Conservation (phyloP, 129 eudicot genomes). For the Pseudognaphalium luteoalbum region DNA sequence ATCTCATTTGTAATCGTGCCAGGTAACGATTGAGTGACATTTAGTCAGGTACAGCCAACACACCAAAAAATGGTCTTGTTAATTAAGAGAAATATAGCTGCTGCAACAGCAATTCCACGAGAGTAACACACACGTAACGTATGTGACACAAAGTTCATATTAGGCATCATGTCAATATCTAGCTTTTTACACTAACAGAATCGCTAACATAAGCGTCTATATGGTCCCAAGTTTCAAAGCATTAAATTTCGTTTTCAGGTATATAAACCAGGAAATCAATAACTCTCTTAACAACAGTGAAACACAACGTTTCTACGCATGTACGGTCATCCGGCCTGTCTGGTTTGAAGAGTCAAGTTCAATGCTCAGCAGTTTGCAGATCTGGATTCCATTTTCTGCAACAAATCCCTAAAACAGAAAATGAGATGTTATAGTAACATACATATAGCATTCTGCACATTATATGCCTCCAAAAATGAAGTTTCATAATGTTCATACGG, state of each 20-base stretch:
- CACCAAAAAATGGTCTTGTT: background rate
- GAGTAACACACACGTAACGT: background rate
- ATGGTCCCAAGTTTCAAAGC: background rate
- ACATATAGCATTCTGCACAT: background rate
- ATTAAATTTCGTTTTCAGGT: background rate
- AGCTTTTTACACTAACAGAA: conserved; percentile 1
- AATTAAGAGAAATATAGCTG: background rate
- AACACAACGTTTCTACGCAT: conserved; percentile 42
- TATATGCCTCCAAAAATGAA: background rate
- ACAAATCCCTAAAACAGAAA: background rate
- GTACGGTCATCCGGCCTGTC: conserved; percentile 57
- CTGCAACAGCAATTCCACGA: background rate
- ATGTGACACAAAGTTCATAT: conserved; percentile 1
- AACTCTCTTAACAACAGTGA: conserved; percentile 6
- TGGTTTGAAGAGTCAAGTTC: conserved; percentile 66
- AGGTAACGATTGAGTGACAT: background rate
- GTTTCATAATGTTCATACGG: background rate
- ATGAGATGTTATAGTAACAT: background rate
- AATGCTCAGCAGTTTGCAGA: conserved; percentile 47
- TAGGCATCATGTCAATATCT: conserved; percentile 20
- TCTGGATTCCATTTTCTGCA: conserved; percentile 58
- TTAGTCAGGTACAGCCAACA: background rate
- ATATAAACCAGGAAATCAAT: conserved; percentile 1
- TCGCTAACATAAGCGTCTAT: background rate
- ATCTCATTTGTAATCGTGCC: background rate